Evolutionary conservation across 805 yeast genomes (phyloP).

Genomic region (Starmerella bombicola): DNA sequence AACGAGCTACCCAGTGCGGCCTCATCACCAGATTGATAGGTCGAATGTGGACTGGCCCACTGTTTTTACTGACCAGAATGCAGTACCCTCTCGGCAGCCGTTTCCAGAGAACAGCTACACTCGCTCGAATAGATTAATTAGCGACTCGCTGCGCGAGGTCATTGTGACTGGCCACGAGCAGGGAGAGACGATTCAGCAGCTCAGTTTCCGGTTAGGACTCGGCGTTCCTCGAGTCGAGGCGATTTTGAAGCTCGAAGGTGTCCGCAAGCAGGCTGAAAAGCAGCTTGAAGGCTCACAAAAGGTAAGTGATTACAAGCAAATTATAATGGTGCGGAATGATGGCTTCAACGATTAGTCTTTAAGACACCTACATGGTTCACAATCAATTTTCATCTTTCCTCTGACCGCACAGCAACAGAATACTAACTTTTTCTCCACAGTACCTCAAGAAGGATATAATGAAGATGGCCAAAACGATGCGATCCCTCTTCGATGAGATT

Average conservation of each 20-base stretch:
- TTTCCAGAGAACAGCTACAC: slow-evolving; percentile 68
- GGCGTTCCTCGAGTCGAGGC: slow-evolving; percentile 85
- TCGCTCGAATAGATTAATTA: slow-evolving; percentile 49
- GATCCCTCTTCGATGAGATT: slow-evolving; percentile 64
- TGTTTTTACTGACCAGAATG: slow-evolving; percentile 22
- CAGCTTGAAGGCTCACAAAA: slow-evolving; percentile 21
- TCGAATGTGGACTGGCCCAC: slow-evolving; percentile 23
- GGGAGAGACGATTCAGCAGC: slow-evolving; percentile 52
- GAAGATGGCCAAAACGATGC: slow-evolving; percentile 49
- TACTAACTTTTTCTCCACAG: slow-evolving; percentile 17
- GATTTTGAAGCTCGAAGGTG: slow-evolving; percentile 49
- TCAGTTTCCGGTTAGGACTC: slow-evolving; percentile 66
- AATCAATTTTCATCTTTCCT: slow-evolving; percentile 2
- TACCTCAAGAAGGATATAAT: slow-evolving; percentile 43
- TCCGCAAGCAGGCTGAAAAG: slow-evolving; percentile 49
- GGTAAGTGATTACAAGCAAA: slow-evolving; percentile 1
- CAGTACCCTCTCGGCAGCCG: slow-evolving; percentile 38
- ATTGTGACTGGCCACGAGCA: slow-evolving; percentile 46
- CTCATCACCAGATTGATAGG: slow-evolving; percentile 22
- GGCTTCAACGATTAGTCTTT: slow-evolving; percentile 60
- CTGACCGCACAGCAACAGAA: slow-evolving; percentile 20
- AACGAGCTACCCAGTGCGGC: slow-evolving; percentile 24
- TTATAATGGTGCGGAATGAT: slow-evolving; percentile 31
- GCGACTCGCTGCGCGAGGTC: slow-evolving; percentile 45
- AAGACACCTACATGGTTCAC: slow-evolving; percentile 53